phyloP scores from a whole-genome alignment of 2,329 filamentous ascomycete genomes.

The Juglanconis juglandina region DNA sequence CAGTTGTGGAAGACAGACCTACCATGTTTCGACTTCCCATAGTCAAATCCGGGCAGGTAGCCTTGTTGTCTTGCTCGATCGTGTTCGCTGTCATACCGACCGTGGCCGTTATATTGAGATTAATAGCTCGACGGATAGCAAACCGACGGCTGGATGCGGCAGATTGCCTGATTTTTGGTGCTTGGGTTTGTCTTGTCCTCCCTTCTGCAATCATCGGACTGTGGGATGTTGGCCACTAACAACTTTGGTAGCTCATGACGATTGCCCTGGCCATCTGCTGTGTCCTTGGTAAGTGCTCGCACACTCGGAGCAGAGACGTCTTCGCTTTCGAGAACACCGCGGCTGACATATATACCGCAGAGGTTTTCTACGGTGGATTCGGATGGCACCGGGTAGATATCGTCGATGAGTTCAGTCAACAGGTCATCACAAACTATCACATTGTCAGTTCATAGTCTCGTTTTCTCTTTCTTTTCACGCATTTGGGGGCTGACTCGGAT shows the following conservation, averaged over 20 bases:
- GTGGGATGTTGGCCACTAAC: background rate
- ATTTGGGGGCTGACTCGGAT: background rate
- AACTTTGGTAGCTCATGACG: background rate
- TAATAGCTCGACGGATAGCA: constrained; percentile 8
- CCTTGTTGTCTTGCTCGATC: constrained; percentile 1
- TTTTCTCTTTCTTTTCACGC: background rate
- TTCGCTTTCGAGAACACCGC: background rate
- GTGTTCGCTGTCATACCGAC: constrained; percentile 9
- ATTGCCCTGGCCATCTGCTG: constrained; percentile 1
- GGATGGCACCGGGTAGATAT: constrained; percentile 11
- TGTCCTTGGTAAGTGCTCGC: background rate
- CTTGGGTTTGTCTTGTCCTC: background rate
- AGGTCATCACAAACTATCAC: constrained; percentile 8
- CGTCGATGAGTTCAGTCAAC: background rate
- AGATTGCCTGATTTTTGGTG: constrained; percentile 2
- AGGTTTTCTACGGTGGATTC: constrained; percentile 7
- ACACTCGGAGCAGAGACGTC: background rate
- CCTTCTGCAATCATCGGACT: no score
- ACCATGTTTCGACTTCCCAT: constrained; percentile 1
- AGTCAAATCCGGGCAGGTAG: constrained; percentile 2
- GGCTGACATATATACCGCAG: background rate
- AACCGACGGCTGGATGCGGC: constrained; percentile 8
- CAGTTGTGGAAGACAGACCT: background rate
- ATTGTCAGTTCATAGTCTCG: background rate
- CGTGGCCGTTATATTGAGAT: background rate